These are phyloP conservation scores for Cerioporus squamosus DNA, from an alignment of 1,284 basidiomycete genomes.

Conservation along the genomic window DNA sequence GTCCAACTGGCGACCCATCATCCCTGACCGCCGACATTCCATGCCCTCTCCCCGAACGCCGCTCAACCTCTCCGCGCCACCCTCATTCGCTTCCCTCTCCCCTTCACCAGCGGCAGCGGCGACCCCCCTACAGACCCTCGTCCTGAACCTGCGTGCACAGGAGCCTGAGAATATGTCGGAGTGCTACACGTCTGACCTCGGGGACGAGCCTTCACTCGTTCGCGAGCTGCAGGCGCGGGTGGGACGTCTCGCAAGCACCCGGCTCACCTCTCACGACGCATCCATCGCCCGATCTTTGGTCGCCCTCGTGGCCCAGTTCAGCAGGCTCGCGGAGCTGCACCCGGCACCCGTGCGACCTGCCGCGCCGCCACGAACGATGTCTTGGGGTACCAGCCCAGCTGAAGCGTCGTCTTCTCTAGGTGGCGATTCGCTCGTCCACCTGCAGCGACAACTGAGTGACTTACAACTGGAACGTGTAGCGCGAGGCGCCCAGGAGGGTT, in stretches of 20 bases:
- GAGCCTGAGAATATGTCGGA: conserved; percentile 38
- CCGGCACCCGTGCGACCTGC: conserved; percentile 25
- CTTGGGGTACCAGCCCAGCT: conserved; percentile 29
- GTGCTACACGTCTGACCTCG: conserved; percentile 43
- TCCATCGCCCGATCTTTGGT: conserved; percentile 67
- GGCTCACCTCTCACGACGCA: conserved; percentile 51
- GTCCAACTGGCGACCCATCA: conserved; percentile 57
- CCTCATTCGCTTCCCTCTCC: conserved; percentile 5
- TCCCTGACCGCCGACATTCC: conserved; percentile 68
- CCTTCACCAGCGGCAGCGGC: conserved; percentile 39
- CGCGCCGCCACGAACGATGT: conserved; percentile 23
- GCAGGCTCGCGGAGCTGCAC: conserved; percentile 54
- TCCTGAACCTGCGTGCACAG: conserved; percentile 62
- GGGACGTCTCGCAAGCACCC: conserved; percentile 46
- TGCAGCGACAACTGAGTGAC: conserved; percentile 71
- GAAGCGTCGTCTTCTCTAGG: conserved; percentile 32
- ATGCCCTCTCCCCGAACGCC: conserved; percentile 49
- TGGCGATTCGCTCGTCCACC: conserved; percentile 57
- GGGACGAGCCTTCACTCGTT: conserved; percentile 58
- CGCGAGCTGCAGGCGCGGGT: conserved; percentile 62
- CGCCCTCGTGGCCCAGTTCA: conserved; percentile 67
- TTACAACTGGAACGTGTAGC: conserved; percentile 59
- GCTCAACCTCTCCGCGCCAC: conserved; percentile 36
- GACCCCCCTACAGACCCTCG: conserved; percentile 58
- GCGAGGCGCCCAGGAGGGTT: conserved; percentile 5